Base-by-base conservation (phyloP, 768 basidiomycete genomes). In the Kwoniella mangroviensis region DNA sequence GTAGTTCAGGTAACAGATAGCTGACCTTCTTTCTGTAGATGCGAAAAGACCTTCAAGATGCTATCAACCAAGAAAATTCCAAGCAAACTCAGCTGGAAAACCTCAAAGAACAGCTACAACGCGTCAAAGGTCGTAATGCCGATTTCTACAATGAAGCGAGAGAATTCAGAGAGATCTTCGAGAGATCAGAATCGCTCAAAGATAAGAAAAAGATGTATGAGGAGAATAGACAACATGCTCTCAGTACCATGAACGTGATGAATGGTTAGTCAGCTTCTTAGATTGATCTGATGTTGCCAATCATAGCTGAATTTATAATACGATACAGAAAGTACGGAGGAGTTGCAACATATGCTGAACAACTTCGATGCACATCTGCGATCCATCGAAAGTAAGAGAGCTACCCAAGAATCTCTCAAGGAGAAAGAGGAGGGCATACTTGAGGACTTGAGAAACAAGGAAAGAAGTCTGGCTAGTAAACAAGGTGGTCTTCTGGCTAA, bases 21-120 rank as follows among this genome's bases (percentile, higher is more conserved):
- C 56, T 49, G 63, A 42, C 55, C 57, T 65, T 51, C 40, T 15
- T 43, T n/a, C 7, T 28, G 10, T 24, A 78, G 79, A 74, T 80
- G 72, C 59, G 73, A 9, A 76, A 75, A 62, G 67, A 81, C 62
- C 88, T 96, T 43, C 90, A 74, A 86, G 72, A 86, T 83, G 89
- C 90, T 13, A 85, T 92, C 41, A 82, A 86, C 17, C 89, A 90
- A 1, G 90, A 96, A 75, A 87, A 88, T 3, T 83, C 85, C 0
- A 94, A 92, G 79, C 89, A 94, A 72, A 85, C 88, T 4, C 88
- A 91, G 65, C 89, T 90, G 59, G 92, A 94, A 68, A 87, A 89
- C 53, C 87, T 89, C 15, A 90, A 90, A 76, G 86, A 85, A 15
- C 83, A 88, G 70, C 89, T 90, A 72, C 89, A 93, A 28, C 84